These are phyloP conservation scores for Craspedostauros australis DNA, from an alignment of 108 stramenopile species.

Conservation along the genomic window DNA sequence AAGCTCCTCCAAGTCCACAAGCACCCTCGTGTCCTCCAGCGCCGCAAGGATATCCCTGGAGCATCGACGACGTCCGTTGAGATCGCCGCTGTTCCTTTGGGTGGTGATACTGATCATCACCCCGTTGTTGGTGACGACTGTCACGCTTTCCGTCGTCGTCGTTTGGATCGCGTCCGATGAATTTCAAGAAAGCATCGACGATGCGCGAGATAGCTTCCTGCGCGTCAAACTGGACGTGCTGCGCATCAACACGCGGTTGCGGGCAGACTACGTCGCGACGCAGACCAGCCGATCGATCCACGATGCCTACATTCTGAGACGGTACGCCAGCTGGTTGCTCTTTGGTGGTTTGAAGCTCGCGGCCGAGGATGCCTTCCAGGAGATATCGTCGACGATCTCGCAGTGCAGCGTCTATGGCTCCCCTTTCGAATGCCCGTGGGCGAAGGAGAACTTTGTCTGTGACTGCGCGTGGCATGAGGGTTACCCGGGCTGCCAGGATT, in stretches of 20 bases:
- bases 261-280: constrained; percentile 16
- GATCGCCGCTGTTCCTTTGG: constrained; percentile 39
- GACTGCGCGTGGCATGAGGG: constrained; percentile 37
- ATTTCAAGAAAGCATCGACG: constrained; percentile 4
- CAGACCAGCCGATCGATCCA: constrained; percentile 9
- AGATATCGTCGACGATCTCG: constrained; percentile 16
- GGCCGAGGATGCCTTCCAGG: constrained; percentile 4
- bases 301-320: constrained; percentile 26
- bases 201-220: constrained; percentile 19
- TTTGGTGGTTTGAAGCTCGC: constrained; percentile 29
- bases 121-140: constrained; percentile 21
- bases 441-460: constrained; percentile 13
- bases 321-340: constrained; percentile 32
- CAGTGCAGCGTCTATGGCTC: constrained; percentile 21
- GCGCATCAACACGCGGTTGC: constrained; percentile 5
- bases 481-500: neutral
- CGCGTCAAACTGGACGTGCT: constrained; percentile 5
- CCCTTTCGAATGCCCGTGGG: neutral
- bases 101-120: constrained; percentile 30
- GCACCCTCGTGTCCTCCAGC: no score
- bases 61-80: no score
- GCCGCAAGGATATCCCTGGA: no score
- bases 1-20: no score
- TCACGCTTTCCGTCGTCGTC: constrained; percentile 21
- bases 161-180: constrained; percentile 7